Percentiles rank a stretch among this genome's conserved stretches.
phyloP scores from a whole-genome alignment of 257 asterid species.

The Nyctanthes arbortristis region DNA sequence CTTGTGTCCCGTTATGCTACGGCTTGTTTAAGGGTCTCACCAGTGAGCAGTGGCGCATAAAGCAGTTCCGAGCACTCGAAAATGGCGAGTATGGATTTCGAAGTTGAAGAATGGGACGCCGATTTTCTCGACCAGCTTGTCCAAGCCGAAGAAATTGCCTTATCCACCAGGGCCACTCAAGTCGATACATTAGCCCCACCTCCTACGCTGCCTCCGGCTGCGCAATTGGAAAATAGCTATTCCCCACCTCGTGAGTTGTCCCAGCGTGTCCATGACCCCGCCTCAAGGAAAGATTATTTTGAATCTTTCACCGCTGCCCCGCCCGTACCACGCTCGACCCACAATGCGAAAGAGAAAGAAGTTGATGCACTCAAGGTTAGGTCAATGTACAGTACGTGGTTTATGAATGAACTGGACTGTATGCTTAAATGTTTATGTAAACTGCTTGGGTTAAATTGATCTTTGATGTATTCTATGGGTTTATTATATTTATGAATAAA shows the following conservation, averaged over 20 bases:
- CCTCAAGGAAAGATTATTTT: background rate
- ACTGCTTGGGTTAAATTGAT: slow-evolving; percentile 1
- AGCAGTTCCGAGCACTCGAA: slow-evolving; percentile 22
- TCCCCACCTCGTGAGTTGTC: slow-evolving; percentile 89
- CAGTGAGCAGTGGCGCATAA: slow-evolving; percentile 18
- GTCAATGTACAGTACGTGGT: background rate
- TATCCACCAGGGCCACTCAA: slow-evolving; percentile 37
- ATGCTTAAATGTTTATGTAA: background rate
- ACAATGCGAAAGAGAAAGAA: slow-evolving; percentile 45
- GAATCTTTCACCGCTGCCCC: slow-evolving; percentile 19
- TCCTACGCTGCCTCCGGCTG: slow-evolving; percentile 23
- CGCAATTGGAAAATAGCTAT: slow-evolving; percentile 34
- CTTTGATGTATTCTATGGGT: background rate
- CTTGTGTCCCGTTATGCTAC: background rate
- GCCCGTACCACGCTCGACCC: slow-evolving; percentile 26
- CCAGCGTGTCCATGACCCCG: slow-evolving; percentile 44
- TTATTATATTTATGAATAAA: background rate
- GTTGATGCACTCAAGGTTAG: slow-evolving; percentile 57
- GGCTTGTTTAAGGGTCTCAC: background rate
- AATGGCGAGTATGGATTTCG: slow-evolving; percentile 69
- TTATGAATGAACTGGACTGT: background rate
- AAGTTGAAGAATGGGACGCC: slow-evolving; percentile 62
- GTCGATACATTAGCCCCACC: slow-evolving; percentile 9
- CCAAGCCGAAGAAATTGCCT: slow-evolving; percentile 47
- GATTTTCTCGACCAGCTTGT: slow-evolving; percentile 48